Evolutionary conservation across 176 grass and related monocot species (phyloP), one percentile per base, ranked within the genome.

Genomic region (Bolboschoenus planiculmis): DNA sequence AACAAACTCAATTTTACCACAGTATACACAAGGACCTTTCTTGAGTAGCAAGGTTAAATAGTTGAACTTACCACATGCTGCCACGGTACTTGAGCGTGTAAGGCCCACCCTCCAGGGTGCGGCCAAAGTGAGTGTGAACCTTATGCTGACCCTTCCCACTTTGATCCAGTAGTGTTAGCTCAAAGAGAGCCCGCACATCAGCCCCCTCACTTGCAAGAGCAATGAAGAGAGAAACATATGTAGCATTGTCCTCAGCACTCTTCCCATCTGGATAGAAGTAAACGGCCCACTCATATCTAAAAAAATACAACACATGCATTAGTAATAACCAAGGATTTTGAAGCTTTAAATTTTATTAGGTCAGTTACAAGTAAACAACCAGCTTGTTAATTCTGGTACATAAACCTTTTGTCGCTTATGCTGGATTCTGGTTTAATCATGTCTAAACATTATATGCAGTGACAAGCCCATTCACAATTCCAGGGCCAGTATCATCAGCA

Each of bases 231-330:
- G 94, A 97, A 10, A 97, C 94, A 42, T 97, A 97, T 0, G 86
- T 34, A 1, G 90, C 92, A 43, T 86, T 90, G 72, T 97, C 94
- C 88, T 97, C 94, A 2, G 80, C 68, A 81, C 94, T 97, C 92
- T 97, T 97, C 57, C 94, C 94, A 54, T 97, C 94, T 20, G 94
- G 94, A 89, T 97, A 97, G 86, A 97, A 97, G 78, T 97, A 97
- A 20, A 97, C 90, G 11, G 94, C 91, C 94, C 94, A 97, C 31
- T 97, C 94, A 61, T 92, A 82, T 47, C 80, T 82, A 44, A 21
- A 62, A 63, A 80, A 82, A 63, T 15, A 26, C 27, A 80, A 1
- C 54, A 51, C 14, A 16, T 53, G 23, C 44, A 72, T 72, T 72
- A 72, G 37, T 26, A 10, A 7, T 8, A 1, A 24, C 10, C 24